A percentile compares a stretch with the other conserved stretches of the same genome.
Conservation (phyloP, 768 basidiomycete species). For the Trametes elegans region DNA sequence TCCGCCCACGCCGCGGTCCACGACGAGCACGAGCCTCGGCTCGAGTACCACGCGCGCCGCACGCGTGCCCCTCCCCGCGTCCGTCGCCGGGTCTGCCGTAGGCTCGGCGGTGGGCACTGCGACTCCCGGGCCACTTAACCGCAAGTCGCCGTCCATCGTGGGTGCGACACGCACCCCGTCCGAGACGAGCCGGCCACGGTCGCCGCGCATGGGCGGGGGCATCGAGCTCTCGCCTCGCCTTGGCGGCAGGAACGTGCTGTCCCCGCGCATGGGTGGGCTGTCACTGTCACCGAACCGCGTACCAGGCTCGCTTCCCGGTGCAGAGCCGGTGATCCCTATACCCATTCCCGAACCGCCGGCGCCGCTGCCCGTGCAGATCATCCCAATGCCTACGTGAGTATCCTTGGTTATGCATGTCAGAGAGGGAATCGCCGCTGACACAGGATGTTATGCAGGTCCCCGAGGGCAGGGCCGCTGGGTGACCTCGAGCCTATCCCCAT, state of each 20-base stretch:
- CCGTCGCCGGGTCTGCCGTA: conserved; percentile 9
- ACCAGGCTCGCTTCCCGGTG: not conserved
- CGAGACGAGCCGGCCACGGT: conserved; percentile 9
- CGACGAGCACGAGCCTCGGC: conserved; percentile 12
- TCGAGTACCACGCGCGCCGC: conserved; percentile 20
- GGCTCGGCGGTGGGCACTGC: conserved; percentile 12
- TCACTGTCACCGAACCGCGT: not conserved
- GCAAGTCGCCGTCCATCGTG: conserved; percentile 8
- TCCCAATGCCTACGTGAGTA: conserved; percentile 14
- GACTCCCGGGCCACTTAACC: conserved; percentile 4
- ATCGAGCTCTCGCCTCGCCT: too few relatives aligned
- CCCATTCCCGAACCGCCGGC: conserved; percentile 15
- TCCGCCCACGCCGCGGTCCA: conserved; percentile 15
- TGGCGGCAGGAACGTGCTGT: not conserved
- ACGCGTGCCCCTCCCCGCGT: conserved; percentile 23
- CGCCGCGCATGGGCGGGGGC: conserved; percentile 20
- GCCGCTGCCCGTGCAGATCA: conserved; percentile 6
- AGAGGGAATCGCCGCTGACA: not conserved
- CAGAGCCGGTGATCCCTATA: conserved; percentile 13
- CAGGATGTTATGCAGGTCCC: not conserved
- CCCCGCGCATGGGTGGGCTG: too few relatives aligned
- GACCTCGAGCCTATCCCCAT: conserved; percentile 4
- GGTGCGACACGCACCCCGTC: conserved; percentile 8
- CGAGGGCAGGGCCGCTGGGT: not conserved
- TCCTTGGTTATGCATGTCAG: not conserved